These are phyloP conservation scores for Miscanthus lutarioriparius DNA, from an alignment of 176 grass and related monocot genomes.

Conservation along the genomic window DNA sequence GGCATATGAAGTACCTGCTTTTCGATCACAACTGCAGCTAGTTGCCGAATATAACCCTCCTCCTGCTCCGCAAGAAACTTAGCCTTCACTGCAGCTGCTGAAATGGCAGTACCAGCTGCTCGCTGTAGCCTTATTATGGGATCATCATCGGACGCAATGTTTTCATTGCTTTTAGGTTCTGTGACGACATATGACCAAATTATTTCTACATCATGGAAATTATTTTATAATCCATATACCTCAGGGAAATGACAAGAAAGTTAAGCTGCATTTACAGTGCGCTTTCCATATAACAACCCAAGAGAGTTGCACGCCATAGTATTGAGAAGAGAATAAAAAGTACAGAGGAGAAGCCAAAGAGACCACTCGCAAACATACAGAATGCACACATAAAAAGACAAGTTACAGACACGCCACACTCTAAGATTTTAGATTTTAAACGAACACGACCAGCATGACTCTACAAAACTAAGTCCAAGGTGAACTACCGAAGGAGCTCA, in stretches of 20 bases:
- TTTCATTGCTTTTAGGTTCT: constrained; percentile 44
- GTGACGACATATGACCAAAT: constrained; percentile 25
- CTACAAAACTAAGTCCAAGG: neutral
- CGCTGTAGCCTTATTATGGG: constrained; percentile 52
- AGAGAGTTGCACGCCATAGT: neutral
- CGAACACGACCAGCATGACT: neutral
- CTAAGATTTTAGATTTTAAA: neutral
- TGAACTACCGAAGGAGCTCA: neutral
- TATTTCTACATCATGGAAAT: neutral
- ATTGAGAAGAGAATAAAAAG: neutral
- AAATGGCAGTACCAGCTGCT: constrained; percentile 61
- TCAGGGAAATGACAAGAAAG: neutral
- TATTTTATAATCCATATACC: neutral
- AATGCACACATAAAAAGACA: neutral
- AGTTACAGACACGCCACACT: neutral
- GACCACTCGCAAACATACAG: neutral
- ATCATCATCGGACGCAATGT: constrained; percentile 8
- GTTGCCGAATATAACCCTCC: constrained; percentile 53
- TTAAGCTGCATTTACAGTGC: neutral
- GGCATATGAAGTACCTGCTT: constrained; percentile 51
- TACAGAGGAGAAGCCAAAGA: neutral
- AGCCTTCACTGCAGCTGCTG: constrained; percentile 77
- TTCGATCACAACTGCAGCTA: constrained; percentile 56
- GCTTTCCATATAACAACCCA: neutral
- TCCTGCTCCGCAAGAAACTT: constrained; percentile 69